These are phyloP conservation scores for Fusarium nelsonii DNA, from an alignment of 2,329 filamentous ascomycete genomes.

Conservation along the genomic window DNA sequence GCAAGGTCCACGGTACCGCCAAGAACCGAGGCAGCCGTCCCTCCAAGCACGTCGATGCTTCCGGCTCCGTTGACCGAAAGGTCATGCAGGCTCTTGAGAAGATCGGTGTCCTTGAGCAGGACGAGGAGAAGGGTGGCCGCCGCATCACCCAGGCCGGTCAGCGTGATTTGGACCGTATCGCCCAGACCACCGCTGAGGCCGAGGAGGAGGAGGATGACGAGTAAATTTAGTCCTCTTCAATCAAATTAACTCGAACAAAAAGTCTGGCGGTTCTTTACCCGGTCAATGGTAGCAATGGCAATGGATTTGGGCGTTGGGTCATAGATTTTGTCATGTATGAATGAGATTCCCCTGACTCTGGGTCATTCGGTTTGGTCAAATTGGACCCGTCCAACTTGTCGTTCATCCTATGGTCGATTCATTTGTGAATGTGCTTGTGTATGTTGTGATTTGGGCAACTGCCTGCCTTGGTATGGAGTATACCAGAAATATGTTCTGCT, in stretches of 20 bases:
- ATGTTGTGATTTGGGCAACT: neutral
- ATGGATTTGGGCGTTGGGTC: slow-evolving; percentile 58
- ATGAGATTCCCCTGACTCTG: slow-evolving; percentile 55
- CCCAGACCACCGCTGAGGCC: slow-evolving; percentile 81
- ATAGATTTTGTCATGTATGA: slow-evolving; percentile 57
- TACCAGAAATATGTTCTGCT: neutral
- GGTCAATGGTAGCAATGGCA: slow-evolving; percentile 45
- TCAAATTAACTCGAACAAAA: slow-evolving; percentile 41
- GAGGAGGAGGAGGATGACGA: slow-evolving; percentile 77
- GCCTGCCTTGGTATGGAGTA: neutral
- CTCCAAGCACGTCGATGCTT: slow-evolving; percentile 95
- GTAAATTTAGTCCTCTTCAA: slow-evolving; percentile 58
- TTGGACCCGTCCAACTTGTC: slow-evolving; percentile 50
- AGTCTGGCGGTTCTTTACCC: slow-evolving; percentile 39
- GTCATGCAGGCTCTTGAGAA: slow-evolving; percentile 98
- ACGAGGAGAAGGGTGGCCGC: slow-evolving; percentile 98
- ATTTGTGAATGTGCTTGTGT: slow-evolving; percentile 24
- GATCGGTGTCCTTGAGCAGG: slow-evolving; percentile 97
- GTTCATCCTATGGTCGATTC: slow-evolving; percentile 30
- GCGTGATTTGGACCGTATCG: slow-evolving; percentile 98
- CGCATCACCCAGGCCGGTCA: slow-evolving; percentile 98
- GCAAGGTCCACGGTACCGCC: slow-evolving; percentile 94
- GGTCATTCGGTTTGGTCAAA: slow-evolving; percentile 55
- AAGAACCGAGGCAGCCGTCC: slow-evolving; percentile 97
- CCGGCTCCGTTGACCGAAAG: slow-evolving; percentile 96